Conservation (phyloP, 495 filamentous ascomycete species). For the Zalerion maritima region DNA sequence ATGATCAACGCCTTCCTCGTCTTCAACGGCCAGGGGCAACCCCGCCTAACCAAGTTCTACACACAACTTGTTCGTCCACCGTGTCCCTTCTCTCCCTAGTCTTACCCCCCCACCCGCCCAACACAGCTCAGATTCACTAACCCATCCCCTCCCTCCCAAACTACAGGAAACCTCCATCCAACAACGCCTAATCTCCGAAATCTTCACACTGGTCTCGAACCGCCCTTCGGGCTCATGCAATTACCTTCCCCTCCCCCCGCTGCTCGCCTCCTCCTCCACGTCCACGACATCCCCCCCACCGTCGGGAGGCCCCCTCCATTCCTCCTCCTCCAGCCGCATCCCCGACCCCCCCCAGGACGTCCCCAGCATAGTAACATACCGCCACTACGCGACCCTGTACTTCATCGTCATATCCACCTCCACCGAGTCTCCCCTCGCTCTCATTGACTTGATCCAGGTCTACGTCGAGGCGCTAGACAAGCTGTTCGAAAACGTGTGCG, state of each 20-base stretch:
- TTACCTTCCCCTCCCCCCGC: conserved; percentile 61
- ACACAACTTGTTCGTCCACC: conserved; percentile 65
- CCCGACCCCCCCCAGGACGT: conserved; percentile 60
- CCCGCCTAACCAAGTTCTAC: conserved; percentile 96
- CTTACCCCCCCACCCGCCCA: conserved; percentile 1
- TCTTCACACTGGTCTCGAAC: conserved; percentile 91
- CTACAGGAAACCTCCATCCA: conserved; percentile 80
- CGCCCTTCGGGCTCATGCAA: conserved; percentile 83
- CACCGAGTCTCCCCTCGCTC: conserved; percentile 85
- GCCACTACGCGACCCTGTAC: conserved; percentile 93
- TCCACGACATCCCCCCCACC: conserved; percentile 44
- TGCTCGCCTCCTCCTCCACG: conserved; percentile 33
- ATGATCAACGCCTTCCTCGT: conserved; percentile 99
- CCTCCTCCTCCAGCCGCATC: conserved; percentile 36
- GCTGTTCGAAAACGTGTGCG: conserved; percentile 95
- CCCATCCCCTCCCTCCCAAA: conserved; percentile 8
- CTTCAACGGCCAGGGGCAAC: conserved; percentile 96
- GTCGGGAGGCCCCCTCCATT: conserved; percentile 46
- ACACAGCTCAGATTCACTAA: conserved; percentile 5
- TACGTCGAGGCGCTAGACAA: conserved; percentile 92
- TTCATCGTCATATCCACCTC: conserved; percentile 98
- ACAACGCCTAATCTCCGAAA: conserved; percentile 90
- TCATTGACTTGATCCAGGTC: conserved; percentile 94
- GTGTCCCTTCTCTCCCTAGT: not conserved
- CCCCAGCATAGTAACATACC: conserved; percentile 93